Evolutionary conservation across 495 filamentous ascomycete species (phyloP), one percentile per base, ranked within the genome.

Genomic region (Pyronema omphalodes): DNA sequence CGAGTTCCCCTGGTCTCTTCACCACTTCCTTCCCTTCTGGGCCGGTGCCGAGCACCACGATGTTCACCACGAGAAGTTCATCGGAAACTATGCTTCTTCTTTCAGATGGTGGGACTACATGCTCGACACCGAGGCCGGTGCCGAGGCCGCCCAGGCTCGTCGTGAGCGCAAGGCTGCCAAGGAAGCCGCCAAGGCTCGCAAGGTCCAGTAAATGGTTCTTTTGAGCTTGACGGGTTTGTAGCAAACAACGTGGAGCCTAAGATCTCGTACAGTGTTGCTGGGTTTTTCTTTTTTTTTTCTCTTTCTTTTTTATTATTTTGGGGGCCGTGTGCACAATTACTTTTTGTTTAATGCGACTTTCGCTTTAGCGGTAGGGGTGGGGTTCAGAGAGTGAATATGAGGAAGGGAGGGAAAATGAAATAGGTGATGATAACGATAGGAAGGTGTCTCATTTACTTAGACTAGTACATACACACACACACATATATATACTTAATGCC

Each of bases 21-120:
- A 91, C 67, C 86, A 93, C 68, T 84, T 96, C 73, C 70, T 98
- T 14, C 91, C 91, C 11, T 93, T 96, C 76, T 98, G 93, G 93
- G 91, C 89, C 55, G 91, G 91, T 58, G 91, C 91, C 36, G 81
- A 93, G 56, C 88, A 95, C 71, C 91, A 98, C 69, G 91, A 98
- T 66, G 72, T 85, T 29, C 91, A 98, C 69, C 91, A 98, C 69
- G 91, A 98, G 73, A 79, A 82, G 56, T 98, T 98, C 74, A 85
- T 96, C 60, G 91, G 91, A 52, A 98, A 98, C 72, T 98, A 94
- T 67, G 75, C 89, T 19, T 94, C 87, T 67, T 93, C 86, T 72
- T 98, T 98, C 78, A 78, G 93, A 64, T 98, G 93, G 93, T 96
- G 93, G 91, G 91, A 98, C 69, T 91, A 83, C 67, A 58, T 83